Evolutionary conservation across 192 early-diverging fungal species (phyloP).

Genomic region (Physocladia obscura): DNA sequence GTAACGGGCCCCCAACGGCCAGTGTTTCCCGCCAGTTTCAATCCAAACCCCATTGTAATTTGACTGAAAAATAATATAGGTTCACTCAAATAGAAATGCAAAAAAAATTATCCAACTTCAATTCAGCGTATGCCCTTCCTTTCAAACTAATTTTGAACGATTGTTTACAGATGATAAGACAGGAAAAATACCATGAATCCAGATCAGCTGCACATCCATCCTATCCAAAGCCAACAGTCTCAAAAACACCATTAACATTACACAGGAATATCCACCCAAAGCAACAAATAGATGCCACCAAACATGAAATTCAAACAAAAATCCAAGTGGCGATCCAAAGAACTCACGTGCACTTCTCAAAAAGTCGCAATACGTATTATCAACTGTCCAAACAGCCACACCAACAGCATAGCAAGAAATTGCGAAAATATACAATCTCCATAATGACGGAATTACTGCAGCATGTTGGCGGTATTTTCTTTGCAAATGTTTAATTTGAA

Average conservation of each 20-base stretch:
- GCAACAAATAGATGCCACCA: constrained; percentile 23
- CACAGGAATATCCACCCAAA: background rate
- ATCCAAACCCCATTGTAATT: constrained; percentile 35
- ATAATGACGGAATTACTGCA: background rate
- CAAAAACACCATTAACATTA: constrained; percentile 4
- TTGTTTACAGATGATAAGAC: background rate
- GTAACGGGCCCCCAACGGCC: constrained; percentile 25
- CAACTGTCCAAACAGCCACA: constrained; percentile 3
- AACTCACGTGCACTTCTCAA: background rate
- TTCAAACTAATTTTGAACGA: background rate
- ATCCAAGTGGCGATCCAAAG: constrained; percentile 14
- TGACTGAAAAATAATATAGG: too few relatives aligned
- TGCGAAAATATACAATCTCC: background rate
- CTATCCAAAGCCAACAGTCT: background rate
- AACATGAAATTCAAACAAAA: constrained; percentile 25
- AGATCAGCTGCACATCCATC: constrained; percentile 6
- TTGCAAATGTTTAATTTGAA: constrained; percentile 26
- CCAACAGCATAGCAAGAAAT: background rate
- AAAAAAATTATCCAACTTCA: too few relatives aligned
- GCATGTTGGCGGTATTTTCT: background rate
- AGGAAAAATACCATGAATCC: constrained; percentile 1
- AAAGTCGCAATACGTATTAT: constrained; percentile 2
- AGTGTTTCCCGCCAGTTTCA: constrained; percentile 22
- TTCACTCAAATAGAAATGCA: too few relatives aligned
- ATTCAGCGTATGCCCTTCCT: background rate